Conservation (phyloP, 148 eudicot genomes). For the Nepenthes gracilis region DNA sequence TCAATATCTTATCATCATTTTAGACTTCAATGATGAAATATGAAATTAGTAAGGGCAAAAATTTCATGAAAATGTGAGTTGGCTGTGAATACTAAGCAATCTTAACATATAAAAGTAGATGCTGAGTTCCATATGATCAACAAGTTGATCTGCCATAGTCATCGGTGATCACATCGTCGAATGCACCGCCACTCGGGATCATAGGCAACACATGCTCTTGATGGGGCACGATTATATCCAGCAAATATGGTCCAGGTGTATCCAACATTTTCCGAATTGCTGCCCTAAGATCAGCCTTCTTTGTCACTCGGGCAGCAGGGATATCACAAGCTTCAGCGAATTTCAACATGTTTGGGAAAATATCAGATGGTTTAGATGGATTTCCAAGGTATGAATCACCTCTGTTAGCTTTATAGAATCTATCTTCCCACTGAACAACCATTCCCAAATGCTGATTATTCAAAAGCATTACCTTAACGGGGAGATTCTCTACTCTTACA, state of each 20-base stretch:
- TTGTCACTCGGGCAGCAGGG: slow-evolving; percentile 64
- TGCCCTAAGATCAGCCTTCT: slow-evolving; percentile 39
- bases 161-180: slow-evolving; percentile 62
- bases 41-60: too few species aligned
- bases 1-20: too few species aligned
- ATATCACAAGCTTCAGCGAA: slow-evolving; percentile 71
- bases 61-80: too few species aligned
- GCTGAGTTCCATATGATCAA: slow-evolving; percentile 5
- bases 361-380: slow-evolving; percentile 34
- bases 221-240: slow-evolving; percentile 81
- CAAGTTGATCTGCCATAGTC: slow-evolving; percentile 47
- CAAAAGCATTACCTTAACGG: slow-evolving; percentile 60
- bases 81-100: too few species aligned
- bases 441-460: slow-evolving; percentile 90
- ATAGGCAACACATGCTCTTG: slow-evolving; percentile 92
- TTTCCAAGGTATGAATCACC: slow-evolving; percentile 74
- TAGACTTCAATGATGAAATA: too few species aligned
- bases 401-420: slow-evolving; percentile 70
- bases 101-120: neutral
- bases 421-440: slow-evolving; percentile 88
- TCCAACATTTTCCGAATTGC: slow-evolving; percentile 82
- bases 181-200: slow-evolving; percentile 80
- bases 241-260: slow-evolving; percentile 74
- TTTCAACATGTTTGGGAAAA: slow-evolving; percentile 67
- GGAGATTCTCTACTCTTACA: slow-evolving; percentile 55